Percentiles rank a stretch among this genome's conserved stretches.
Conservation (phyloP, 805 yeast species). For the Saturnispora serradocipensis region DNA sequence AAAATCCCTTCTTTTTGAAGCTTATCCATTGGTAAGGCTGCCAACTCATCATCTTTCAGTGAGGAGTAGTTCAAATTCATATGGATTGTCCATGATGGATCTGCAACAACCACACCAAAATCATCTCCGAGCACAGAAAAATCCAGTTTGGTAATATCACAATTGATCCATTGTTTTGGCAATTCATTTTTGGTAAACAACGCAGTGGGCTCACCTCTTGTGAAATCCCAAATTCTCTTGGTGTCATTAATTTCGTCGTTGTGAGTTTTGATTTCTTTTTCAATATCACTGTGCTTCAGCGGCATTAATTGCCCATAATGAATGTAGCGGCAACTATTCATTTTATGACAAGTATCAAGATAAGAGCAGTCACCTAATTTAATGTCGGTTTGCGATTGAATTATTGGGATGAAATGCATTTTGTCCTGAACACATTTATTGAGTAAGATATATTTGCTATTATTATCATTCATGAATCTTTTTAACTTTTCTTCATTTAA, state of each 20-base stretch:
- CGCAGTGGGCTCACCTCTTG: constrained; percentile 38
- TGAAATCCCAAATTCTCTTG: constrained; percentile 31
- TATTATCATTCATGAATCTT: constrained; percentile 5
- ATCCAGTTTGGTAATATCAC: constrained; percentile 72
- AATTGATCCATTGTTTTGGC: constrained; percentile 77
- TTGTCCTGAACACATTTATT: constrained; percentile 27
- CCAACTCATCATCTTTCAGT: constrained; percentile 66
- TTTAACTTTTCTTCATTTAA: constrained; percentile 22
- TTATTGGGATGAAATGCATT: constrained; percentile 47
- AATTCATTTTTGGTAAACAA: constrained; percentile 17
- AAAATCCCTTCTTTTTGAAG: constrained; percentile 80
- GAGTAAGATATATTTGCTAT: constrained; percentile 15
- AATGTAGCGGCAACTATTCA: constrained; percentile 67
- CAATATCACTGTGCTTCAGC: constrained; percentile 5
- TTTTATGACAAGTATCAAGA: constrained; percentile 86
- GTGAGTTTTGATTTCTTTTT: constrained; percentile 1
- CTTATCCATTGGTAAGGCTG: constrained; percentile 52
- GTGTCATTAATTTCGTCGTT: constrained; percentile 13
- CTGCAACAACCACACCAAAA: constrained; percentile 78
- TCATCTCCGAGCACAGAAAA: constrained; percentile 59
- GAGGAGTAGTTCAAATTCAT: constrained; percentile 74
- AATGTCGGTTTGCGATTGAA: constrained; percentile 55
- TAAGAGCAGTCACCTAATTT: constrained; percentile 86
- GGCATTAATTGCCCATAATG: constrained; percentile 60
- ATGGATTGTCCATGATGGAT: constrained; percentile 96